Base-by-base conservation (phyloP, 148 eudicot species). In the Amaranthus hypochondriacus region DNA sequence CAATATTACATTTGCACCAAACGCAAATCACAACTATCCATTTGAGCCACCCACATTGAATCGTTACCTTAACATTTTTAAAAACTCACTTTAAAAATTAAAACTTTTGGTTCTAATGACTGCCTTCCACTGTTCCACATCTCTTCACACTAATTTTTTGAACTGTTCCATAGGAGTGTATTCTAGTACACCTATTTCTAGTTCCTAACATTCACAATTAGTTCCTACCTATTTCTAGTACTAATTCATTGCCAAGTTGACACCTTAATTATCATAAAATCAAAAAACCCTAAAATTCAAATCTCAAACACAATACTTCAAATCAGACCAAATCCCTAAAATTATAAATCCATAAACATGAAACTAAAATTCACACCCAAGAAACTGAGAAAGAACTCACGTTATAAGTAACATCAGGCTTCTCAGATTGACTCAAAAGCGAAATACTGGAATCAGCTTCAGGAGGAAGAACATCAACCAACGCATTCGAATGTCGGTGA, bases 381-480 rank as follows among this genome's bases (percentile, higher is more conserved):
- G 42, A 57, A 80, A 62, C 2, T 18, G n/a, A 43, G 11, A 49
- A 44, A 15, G 9, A 13, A 43, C 70, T 81, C 58, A 92, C 97
- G 80, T 77, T 87, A 52, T 92, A 92, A n/a, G 89, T 74, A 46
- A 92, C 96, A 76, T 92, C 98, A 43, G 98, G 98, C 86, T 90
- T 93, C 88, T 93, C 98, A 2, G 98, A 86, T 57, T 93, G 98
- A 73, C 92, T 89, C 9, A 93, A 79, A 5, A 93, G 82, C 48
- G 96, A 90, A 3, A 93, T 93, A 75, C 98, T 93, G 3, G 97
- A 92, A 78, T 92, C 97, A 4, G 97, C 97, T 69, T 92, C 97
- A 0, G 97, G 97, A 9, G 96, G 96, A 79, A 93, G 65, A 9
- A 93, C 98, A 77, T 93, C 98, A 6, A 90, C 96, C 10, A 93